phyloP scores from a whole-genome alignment of 176 grass and related monocot genomes.

The Areca catechu region DNA sequence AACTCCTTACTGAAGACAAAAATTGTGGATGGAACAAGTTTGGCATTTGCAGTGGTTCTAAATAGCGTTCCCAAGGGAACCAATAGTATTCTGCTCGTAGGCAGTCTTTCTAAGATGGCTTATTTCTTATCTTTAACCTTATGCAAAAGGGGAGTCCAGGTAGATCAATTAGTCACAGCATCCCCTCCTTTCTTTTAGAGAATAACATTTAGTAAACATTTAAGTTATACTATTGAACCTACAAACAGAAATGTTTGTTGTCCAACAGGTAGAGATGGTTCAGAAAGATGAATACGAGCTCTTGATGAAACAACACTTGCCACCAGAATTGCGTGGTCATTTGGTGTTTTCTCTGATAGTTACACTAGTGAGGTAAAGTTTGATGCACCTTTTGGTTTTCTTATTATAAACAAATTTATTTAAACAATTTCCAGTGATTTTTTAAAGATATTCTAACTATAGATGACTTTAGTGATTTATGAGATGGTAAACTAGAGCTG shows the following conservation, averaged over 20 bases:
- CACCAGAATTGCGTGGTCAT: constrained; percentile 12
- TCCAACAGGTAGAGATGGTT: constrained; percentile 30
- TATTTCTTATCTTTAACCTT: constrained; percentile 23
- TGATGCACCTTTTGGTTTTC: too few species aligned
- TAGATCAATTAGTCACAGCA: neutral
- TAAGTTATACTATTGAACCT: too few species aligned
- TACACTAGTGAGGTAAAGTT: constrained; percentile 28
- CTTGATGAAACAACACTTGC: constrained; percentile 30
- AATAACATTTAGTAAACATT: neutral
- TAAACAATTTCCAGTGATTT: too few species aligned
- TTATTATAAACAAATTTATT: too few species aligned
- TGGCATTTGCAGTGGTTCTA: constrained; percentile 37
- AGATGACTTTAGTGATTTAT: too few species aligned
- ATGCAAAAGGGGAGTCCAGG: constrained; percentile 24
- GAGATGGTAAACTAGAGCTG: too few species aligned
- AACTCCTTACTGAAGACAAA: constrained; percentile 32
- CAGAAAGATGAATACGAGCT: constrained; percentile 23
- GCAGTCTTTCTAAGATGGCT: constrained; percentile 29
- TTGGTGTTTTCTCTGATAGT: constrained; percentile 22
- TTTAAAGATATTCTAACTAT: too few species aligned
- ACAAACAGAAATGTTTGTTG: too few species aligned
- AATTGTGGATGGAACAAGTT: constrained; percentile 54
- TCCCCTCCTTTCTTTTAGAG: too few species aligned
- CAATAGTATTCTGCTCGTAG: constrained; percentile 37
- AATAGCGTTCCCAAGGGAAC: constrained; percentile 30